Conservation (phyloP, 805 yeast genomes). For the Ogataea methylovora region DNA sequence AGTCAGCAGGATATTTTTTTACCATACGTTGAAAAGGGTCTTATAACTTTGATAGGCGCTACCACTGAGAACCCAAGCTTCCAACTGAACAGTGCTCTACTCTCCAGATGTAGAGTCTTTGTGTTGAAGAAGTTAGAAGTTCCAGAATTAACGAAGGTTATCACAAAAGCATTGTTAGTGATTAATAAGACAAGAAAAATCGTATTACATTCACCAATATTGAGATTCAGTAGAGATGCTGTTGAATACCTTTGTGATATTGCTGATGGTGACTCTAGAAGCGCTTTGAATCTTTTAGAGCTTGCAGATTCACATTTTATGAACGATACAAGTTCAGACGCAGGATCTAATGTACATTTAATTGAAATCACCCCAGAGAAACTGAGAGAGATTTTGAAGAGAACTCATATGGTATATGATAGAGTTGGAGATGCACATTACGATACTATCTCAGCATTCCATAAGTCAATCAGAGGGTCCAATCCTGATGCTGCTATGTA, state of each 20-base stretch:
- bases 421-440: slow-evolving; percentile 87
- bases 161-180: slow-evolving; percentile 50
- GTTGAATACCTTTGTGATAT: slow-evolving; percentile 63
- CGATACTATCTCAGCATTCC: slow-evolving; percentile 93
- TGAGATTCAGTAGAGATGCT: slow-evolving; percentile 48
- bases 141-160: slow-evolving; percentile 44
- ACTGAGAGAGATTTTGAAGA: slow-evolving; percentile 34
- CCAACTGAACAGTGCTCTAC: slow-evolving; percentile 70
- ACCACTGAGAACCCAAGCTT: slow-evolving; percentile 93
- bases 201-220: slow-evolving; percentile 39
- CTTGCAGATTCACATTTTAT: slow-evolving; percentile 50
- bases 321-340: slow-evolving; percentile 7
- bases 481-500: slow-evolving; percentile 86
- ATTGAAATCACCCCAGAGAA: slow-evolving; percentile 31
- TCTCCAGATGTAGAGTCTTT: slow-evolving; percentile 80
- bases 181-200: slow-evolving; percentile 53
- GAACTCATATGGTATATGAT: slow-evolving; percentile 65
- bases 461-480: slow-evolving; percentile 84
- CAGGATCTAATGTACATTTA: slow-evolving; percentile 8
- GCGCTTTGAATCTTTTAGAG: slow-evolving; percentile 76
- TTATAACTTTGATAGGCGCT: slow-evolving; percentile 83
- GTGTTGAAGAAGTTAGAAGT: slow-evolving; percentile 46
- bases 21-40: slow-evolving; percentile 80
- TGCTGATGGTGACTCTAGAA: slow-evolving; percentile 84
- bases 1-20: slow-evolving; percentile 84